Conservation (phyloP, 305 asterid species). For the Fraxinus greggii region DNA sequence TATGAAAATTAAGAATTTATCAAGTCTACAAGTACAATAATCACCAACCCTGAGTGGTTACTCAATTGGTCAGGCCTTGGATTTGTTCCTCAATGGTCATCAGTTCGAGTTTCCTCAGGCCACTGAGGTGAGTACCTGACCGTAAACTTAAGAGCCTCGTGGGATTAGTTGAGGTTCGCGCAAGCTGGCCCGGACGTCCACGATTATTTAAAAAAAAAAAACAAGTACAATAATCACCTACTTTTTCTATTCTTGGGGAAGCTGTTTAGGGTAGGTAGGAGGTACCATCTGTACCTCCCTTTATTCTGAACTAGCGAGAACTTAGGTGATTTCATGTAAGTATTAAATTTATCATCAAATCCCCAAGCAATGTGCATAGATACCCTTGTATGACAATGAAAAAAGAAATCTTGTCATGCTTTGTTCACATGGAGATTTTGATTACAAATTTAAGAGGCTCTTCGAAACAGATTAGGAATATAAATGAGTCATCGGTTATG, state of each 20-base stretch:
- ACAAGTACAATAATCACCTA: background rate
- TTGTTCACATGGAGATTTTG: background rate
- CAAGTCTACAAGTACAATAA: background rate
- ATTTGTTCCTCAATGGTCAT: too few relatives aligned
- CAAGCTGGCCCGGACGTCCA: too few relatives aligned
- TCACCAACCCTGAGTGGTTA: too few relatives aligned
- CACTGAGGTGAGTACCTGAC: too few relatives aligned
- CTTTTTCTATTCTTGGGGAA: conserved; percentile 6
- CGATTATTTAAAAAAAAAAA: too few relatives aligned
- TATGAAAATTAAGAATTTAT: background rate
- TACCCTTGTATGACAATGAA: background rate
- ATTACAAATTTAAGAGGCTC: background rate
- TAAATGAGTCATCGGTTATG: background rate
- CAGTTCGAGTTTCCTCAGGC: too few relatives aligned
- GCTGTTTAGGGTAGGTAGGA: background rate
- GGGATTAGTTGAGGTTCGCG: too few relatives aligned
- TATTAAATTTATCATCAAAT: background rate
- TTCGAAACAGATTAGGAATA: background rate
- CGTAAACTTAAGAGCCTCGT: too few relatives aligned
- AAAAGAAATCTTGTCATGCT: background rate
- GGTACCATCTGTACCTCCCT: background rate
- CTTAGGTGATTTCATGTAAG: background rate
- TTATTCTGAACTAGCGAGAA: background rate
- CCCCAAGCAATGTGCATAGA: background rate
- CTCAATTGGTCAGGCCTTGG: too few relatives aligned